Base-by-base conservation (phyloP, 495 filamentous ascomycete genomes). In the Aspergillus bertholletiae region DNA sequence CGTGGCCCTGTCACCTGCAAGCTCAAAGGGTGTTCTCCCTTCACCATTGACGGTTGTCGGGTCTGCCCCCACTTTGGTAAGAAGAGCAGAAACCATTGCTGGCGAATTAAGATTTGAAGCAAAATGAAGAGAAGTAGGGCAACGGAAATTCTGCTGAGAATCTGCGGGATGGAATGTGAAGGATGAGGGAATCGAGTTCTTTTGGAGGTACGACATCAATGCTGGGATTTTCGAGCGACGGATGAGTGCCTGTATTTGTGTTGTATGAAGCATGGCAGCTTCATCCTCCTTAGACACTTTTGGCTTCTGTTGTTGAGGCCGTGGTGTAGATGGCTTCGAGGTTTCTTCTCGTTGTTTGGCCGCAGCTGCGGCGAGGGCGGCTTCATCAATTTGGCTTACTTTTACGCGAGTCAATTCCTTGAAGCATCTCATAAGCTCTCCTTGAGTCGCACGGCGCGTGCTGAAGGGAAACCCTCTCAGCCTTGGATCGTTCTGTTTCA, bases 371-470 rank as follows among this genome's bases (percentile, higher is more conserved):
- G 74, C 73, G 20, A 83, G 73, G 7, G 76, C 77, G 21, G 69
- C 75, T 70, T 89, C 79, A 56, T 87, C 80, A 28, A 97, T 79
- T 47, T 86, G 80, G 53, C 82, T 86, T 46, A 96, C 75, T 69
- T 98, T 97, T 9, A 95, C 81, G 1, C 93, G 77, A 0, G 94
- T 98, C 6, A 98, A 77, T 66, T 98, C 95, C 53, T 92, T 86
- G 62, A 96, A 98, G 46, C 85, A 83, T 18, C 92, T 83, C 88
- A 96, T 92, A 1, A 98, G 85, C 69, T 98, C 94, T 30, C 84
- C 88, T 58, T 98, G 92, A 0, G 94, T 98, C 3, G 94, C 91
- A 22, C 94, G 79, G n/a, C 93, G 83, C 9, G 94, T 98, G 71
- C 81, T 95, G 70, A 98, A 97, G 0, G 94, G 94, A 62, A 98